These are phyloP conservation scores for Oryza longistaminata DNA, from an alignment of 176 grass and related monocot genomes.

Conservation along the genomic window DNA sequence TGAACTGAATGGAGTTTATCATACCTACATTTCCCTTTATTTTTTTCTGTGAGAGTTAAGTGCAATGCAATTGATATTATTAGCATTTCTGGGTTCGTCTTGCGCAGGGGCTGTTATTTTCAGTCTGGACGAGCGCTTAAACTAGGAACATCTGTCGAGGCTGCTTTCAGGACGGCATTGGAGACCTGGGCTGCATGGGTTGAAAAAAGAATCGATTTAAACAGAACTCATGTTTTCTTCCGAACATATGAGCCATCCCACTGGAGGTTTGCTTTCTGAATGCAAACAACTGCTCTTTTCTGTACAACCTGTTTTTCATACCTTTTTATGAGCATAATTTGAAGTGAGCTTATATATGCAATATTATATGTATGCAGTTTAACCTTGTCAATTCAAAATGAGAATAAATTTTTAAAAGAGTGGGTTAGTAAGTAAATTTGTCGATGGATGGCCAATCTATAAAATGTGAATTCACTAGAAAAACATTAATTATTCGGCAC, in stretches of 20 bases:
- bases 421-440: not conserved
- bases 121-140: slow-evolving; percentile 69
- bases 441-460: not conserved
- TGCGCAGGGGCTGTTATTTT: slow-evolving; percentile 96
- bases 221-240: slow-evolving; percentile 88
- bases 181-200: slow-evolving; percentile 92
- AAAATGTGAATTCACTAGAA: not conserved
- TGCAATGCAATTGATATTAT: not conserved
- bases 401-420: not conserved
- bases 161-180: slow-evolving; percentile 83
- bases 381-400: not conserved
- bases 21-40: not conserved
- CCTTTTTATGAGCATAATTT: slow-evolving; percentile 9
- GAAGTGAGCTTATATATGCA: not conserved
- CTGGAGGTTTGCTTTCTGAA: slow-evolving; percentile 71
- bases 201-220: slow-evolving; percentile 73
- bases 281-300: not conserved
- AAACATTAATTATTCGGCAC: not conserved
- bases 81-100: slow-evolving; percentile 17
- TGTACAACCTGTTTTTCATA: not conserved
- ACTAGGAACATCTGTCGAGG: slow-evolving; percentile 76
- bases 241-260: slow-evolving; percentile 96
- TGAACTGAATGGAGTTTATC: not conserved
- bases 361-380: not conserved
- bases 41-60: slow-evolving; percentile 8